Evolutionary conservation across 2,329 filamentous ascomycete genomes (phyloP).

Genomic region (Diaporthe caulivora): DNA sequence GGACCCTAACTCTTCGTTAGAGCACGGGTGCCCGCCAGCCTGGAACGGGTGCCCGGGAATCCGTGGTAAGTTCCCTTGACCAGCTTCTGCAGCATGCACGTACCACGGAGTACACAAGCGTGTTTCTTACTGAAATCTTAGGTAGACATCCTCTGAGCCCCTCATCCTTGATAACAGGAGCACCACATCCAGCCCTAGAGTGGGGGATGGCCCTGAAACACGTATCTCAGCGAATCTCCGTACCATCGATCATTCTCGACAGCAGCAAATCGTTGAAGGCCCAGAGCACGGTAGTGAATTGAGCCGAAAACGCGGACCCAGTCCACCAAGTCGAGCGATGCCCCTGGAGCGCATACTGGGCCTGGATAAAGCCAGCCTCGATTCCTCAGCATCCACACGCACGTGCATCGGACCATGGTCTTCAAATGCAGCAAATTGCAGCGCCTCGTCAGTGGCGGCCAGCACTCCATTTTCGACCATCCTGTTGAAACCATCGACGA

Average conservation of each 20-base stretch:
- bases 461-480: slow-evolving; percentile 3
- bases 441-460: not conserved
- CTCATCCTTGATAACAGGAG: not conserved
- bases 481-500: not conserved
- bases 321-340: slow-evolving; percentile 59
- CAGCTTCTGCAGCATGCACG: not conserved
- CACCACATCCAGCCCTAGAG: not conserved
- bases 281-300: slow-evolving; percentile 51
- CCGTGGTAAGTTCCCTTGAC: not conserved
- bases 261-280: slow-evolving; percentile 48
- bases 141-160: not conserved
- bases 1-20: not conserved
- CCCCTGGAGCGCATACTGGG: slow-evolving; percentile 58
- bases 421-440: not conserved
- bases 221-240: not conserved
- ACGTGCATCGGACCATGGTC: slow-evolving; percentile 1
- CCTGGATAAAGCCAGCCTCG: slow-evolving; percentile 53
- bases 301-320: slow-evolving; percentile 53
- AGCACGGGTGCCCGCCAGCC: not conserved
- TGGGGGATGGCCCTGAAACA: not conserved
- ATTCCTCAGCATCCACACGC: not conserved
- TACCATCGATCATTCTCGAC: slow-evolving; percentile 40
- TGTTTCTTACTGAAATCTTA: not conserved
- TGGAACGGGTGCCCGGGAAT: not conserved
- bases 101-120: not conserved